Evolutionary conservation across 306 rosid genomes (phyloP).

Genomic region (Medicago ruthenica): DNA sequence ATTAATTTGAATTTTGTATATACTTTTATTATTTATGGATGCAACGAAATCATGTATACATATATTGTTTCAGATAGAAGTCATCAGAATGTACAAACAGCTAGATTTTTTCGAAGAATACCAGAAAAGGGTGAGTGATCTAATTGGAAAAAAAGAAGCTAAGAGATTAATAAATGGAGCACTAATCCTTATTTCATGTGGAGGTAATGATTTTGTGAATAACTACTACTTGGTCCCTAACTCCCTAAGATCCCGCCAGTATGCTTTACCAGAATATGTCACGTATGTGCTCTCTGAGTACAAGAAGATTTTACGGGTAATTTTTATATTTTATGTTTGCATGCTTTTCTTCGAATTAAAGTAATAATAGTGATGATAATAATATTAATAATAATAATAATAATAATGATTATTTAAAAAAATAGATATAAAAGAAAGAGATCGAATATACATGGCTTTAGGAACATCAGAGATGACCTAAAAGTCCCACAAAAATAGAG

Average conservation of each 20-base stretch:
- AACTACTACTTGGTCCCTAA: neutral
- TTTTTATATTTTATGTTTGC: neutral
- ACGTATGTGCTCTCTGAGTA: neutral
- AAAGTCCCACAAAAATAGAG: no score
- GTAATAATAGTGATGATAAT: no score
- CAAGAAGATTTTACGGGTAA: slow-evolving; percentile 2
- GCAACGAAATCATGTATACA: neutral
- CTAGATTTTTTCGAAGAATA: neutral
- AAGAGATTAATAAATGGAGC: neutral
- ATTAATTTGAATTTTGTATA: neutral
- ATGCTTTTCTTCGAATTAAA: no score
- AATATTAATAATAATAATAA: no score
- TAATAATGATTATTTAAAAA: no score
- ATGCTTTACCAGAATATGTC: neutral
- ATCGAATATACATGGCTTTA: no score
- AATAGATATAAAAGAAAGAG: no score
- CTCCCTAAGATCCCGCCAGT: neutral
- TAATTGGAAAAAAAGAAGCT: neutral
- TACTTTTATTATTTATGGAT: neutral
- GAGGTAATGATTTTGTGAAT: slow-evolving; percentile 7
- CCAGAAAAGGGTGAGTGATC: neutral
- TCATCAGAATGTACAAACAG: neutral
- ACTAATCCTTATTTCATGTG: neutral
- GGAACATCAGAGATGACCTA: no score
- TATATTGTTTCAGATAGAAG: neutral